Base-by-base conservation (phyloP, 148 eudicot species). In the Nepenthes mirabilis region DNA sequence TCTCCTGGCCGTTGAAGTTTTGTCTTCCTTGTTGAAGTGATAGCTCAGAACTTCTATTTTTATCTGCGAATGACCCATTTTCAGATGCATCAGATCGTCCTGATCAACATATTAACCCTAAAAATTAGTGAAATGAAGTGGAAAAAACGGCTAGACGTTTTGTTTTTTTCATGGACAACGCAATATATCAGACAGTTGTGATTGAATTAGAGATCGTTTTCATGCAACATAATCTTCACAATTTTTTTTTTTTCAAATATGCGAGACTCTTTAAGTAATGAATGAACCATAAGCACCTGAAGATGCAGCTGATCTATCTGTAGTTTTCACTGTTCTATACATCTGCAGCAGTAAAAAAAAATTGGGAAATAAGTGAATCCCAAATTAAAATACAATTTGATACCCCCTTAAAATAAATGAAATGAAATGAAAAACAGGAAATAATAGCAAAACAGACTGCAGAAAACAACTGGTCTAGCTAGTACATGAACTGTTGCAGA, bases 311-410 rank as follows among this genome's bases (percentile, higher is more conserved):
- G 96, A 82, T 73, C 90, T 79, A 76, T 83, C 96, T 37, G 98
- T 93, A 37, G 96, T 88, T 71, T 93, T 93, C 58, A 93, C 91
- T 13, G 98, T 93, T 55, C 98, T 76, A 76, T 85, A 93, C 98
- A 87, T 87, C 95, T 87, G 80, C 77, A 47, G 52, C 36, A 37
- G 5, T 14, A 3, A 68, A 34, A 23, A 23, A 23, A 34, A 1
- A 33, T 54, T 14, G 9, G 14, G 57, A 2, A 6, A 23, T 33
- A 54, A 4, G 10, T 33, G 23, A 14, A 14, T 14, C 57, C 10
- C 7, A 14, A 2, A 54, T 54, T 6, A 54, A 54, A 6, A 11
- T 33, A 2, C 23, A 23, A 23, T 23, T 23, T 23, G 23, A 40
- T 3, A 40, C 4, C 8, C 0, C 4, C 4, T 4, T 3, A 8